These are phyloP conservation scores for Heliamphora pulchella DNA, from an alignment of 179 eudicot species.

Conservation along the genomic window DNA sequence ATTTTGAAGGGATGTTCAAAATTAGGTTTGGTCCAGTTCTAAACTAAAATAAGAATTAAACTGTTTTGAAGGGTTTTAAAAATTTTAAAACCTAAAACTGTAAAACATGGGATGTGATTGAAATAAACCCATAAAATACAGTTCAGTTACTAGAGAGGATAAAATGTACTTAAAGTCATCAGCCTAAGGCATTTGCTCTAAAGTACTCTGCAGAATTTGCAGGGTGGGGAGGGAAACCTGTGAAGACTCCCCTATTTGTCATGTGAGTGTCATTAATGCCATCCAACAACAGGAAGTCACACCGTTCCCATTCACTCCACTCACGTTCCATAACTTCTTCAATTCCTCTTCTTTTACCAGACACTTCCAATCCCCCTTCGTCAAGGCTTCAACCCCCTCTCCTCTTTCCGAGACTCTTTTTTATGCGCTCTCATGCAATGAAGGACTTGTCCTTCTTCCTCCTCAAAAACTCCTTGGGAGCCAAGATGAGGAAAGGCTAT, in stretches of 20 bases:
- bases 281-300: not conserved
- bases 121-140: too few species aligned
- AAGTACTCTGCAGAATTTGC: not conserved
- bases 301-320: slow-evolving; percentile 18
- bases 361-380: not conserved
- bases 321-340: slow-evolving; percentile 11
- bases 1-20: too few species aligned
- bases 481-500: slow-evolving; percentile 60
- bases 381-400: not conserved
- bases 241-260: slow-evolving; percentile 24
- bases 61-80: too few species aligned
- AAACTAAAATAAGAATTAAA: too few species aligned
- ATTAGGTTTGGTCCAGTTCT: too few species aligned
- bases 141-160: too few species aligned
- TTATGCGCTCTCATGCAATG: slow-evolving; percentile 25
- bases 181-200: not conserved
- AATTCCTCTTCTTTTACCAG: not conserved
- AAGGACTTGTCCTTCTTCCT: slow-evolving; percentile 65
- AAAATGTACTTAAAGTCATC: too few species aligned
- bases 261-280: slow-evolving; percentile 30
- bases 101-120: too few species aligned
- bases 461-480: slow-evolving; percentile 54
- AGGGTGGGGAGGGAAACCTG: slow-evolving; percentile 20
- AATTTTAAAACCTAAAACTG: too few species aligned
- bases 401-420: not conserved